phyloP scores from a whole-genome alignment of 345 rosid genomes.

The Pistacia atlantica region DNA sequence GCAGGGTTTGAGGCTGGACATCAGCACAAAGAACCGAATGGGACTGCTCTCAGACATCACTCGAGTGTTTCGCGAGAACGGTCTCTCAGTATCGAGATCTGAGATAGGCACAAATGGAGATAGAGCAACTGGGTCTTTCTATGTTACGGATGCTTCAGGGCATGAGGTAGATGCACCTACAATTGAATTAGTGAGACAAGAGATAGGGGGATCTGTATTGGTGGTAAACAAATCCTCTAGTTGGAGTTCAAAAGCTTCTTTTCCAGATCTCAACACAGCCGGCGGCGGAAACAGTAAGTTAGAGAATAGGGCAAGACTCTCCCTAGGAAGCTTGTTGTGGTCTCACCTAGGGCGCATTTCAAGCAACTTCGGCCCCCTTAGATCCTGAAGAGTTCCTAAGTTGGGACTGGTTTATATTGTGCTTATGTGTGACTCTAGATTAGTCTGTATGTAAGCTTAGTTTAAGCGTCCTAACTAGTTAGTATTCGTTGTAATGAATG shows the following conservation, averaged over 20 bases:
- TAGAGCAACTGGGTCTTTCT: conserved; percentile 67
- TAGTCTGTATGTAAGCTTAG: neutral
- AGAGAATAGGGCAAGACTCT: conserved; percentile 44
- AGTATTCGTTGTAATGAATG: conserved; percentile 7
- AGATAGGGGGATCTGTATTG: conserved; percentile 59
- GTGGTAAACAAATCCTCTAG: conserved; percentile 44
- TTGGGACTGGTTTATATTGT: neutral
- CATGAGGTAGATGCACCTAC: conserved; percentile 39
- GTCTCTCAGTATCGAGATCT: conserved; percentile 66
- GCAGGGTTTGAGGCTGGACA: conserved; percentile 70
- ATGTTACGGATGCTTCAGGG: conserved; percentile 68
- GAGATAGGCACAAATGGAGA: conserved; percentile 63
- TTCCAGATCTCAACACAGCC: conserved; percentile 30
- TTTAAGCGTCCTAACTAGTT: neutral
- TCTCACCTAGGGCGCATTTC: conserved; percentile 71
- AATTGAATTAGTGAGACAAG: conserved; percentile 54
- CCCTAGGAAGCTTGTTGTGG: conserved; percentile 73
- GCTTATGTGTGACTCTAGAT: neutral
- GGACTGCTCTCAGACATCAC: conserved; percentile 73
- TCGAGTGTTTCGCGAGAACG: conserved; percentile 65
- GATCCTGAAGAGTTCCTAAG: conserved; percentile 28
- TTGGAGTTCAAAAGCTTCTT: conserved; percentile 25
- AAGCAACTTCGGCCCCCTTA: conserved; percentile 49
- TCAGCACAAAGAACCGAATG: conserved; percentile 52
- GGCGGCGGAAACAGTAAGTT: conserved; percentile 16